Conservation (phyloP, 768 basidiomycete genomes). For the Pleurotus cornucopiae region DNA sequence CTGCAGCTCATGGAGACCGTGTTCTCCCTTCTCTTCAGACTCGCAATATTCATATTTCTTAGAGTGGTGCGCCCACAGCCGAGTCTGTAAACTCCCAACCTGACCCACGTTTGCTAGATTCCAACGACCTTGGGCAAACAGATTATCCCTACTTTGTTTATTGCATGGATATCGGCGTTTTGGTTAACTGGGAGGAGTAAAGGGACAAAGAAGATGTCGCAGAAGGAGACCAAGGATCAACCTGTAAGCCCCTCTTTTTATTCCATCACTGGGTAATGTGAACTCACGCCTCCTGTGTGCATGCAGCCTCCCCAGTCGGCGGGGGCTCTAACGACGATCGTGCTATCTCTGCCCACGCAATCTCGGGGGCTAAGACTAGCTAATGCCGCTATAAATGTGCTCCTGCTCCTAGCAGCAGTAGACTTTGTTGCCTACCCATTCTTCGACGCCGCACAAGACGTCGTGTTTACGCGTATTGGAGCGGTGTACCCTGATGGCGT, state of each 20-base stretch:
- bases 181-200: not conserved
- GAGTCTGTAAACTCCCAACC: not conserved
- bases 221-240: not conserved
- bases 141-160: conserved; percentile 23
- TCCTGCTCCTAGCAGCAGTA: conserved; percentile 26
- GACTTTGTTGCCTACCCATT: conserved; percentile 58
- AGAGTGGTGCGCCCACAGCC: conserved; percentile 35
- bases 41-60: conserved; percentile 44
- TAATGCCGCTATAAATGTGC: conserved; percentile 28
- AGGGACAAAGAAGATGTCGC: not conserved
- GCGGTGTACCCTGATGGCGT: conserved; percentile 61
- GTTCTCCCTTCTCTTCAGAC: conserved; percentile 34
- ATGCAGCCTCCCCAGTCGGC: not conserved
- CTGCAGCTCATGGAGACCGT: conserved; percentile 7
- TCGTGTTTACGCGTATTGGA: conserved; percentile 66
- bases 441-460: conserved; percentile 47
- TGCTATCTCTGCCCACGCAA: conserved; percentile 33
- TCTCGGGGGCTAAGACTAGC: conserved; percentile 22
- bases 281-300: not conserved
- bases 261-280: no score
- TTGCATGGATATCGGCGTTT: conserved; percentile 14
- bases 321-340: conserved; percentile 12
- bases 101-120: conserved; percentile 24
- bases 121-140: conserved; percentile 31
- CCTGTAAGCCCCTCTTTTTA: not conserved